Evolutionary conservation across 2,329 filamentous ascomycete genomes (phyloP), one percentile per base, ranked within the genome.

Genomic region (Ascochyta rabiei): DNA sequence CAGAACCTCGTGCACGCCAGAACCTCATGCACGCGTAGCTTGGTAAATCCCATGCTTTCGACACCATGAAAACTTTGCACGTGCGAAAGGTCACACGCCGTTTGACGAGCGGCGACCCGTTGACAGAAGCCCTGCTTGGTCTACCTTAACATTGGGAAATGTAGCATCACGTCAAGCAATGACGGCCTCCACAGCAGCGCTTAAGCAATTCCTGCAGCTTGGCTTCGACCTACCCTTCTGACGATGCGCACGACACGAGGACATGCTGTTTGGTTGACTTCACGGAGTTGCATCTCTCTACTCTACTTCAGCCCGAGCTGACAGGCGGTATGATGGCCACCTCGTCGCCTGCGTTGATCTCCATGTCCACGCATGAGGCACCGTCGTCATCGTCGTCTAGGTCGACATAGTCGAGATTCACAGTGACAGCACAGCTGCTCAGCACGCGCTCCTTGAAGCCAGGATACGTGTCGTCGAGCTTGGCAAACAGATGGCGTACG

Each of bases 251-350:
- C 12, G 5, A 23, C 6, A 30, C 16, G 19, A n/a, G 16, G 15
- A 6, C 30, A 33, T 6, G 12, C 28, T 33, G 3, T 10, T 44
- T 13, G 24, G 9, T 31, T 37, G 15, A 6, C 30, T 37, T 31
- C 31, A 23, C 23, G 30, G 6, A 13, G 16, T 13, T n/a, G 3
- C 30, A 24, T 15, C 12, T 9, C 30, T 28, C 16, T 23, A 23
- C 21, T 26, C 16, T 21, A 19, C n/a, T n/a, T 83, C 74, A 95
- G 4, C 91, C 91, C 33, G 91, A 92, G 79, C 91, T 96, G 62
- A 96, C 91, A 9, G 91, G 91, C 30, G 91, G 91, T 53, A 96
- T 93, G 31, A 96, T 89, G 37, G 89, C 91, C 50, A 96, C 90
- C 77, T 96, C 91, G 70, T 96, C 91, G 24, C 88, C 89, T 59